Evolutionary conservation across 768 basidiomycete genomes (phyloP), one percentile per base, ranked within the genome.

Genomic region (Mycena leptocephala): DNA sequence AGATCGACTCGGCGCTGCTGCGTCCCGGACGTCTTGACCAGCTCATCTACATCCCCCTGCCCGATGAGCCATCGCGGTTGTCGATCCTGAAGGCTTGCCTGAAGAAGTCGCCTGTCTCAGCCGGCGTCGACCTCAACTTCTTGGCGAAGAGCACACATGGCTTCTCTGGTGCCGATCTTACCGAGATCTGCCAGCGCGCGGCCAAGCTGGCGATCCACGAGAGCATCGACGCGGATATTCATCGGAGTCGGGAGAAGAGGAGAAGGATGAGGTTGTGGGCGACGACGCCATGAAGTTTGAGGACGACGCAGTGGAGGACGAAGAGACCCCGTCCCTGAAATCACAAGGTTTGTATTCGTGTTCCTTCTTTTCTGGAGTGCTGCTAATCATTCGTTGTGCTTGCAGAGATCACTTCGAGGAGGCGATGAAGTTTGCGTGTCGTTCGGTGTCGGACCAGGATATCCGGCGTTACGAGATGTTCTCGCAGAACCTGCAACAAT

Each of bases 381-480:
- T 28, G 37, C 39, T 81, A 24, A 80, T 65, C 24, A 41, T 76
- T n/a, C 59, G 32, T 58, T 74, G 30, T 67, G n/a, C 28, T 1
- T 37, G 37, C 73, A 93, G 93, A 81, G 96, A 94, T 0, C 98
- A 99, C 90, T 99, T 99, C 80, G 98, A 99, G 87, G 98, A 99
- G 87, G 97, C 98, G 2, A 99, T 99, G 97, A 94, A 95, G 86
- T 99, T 92, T 81, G 97, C 98, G 76, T 94, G 98, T 84, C 95
- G 98, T 66, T 99, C 97, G 16, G 98, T 99, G 70, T 97, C 96
- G 16, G 97, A 99, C 82, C 93, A 95, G 78, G 98, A 99, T 82
- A 98, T 99, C 86, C 92, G 97, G 81, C 94, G 97, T 67, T 99
- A 99, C 86, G 98, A 99, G 91, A 97, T 98, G 94, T 99, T 99